A percentile compares a stretch with the other conserved stretches of the same genome.
Evolutionary conservation across 2,329 filamentous ascomycete species (phyloP).

Genomic region (Trichophaea hybrida): DNA sequence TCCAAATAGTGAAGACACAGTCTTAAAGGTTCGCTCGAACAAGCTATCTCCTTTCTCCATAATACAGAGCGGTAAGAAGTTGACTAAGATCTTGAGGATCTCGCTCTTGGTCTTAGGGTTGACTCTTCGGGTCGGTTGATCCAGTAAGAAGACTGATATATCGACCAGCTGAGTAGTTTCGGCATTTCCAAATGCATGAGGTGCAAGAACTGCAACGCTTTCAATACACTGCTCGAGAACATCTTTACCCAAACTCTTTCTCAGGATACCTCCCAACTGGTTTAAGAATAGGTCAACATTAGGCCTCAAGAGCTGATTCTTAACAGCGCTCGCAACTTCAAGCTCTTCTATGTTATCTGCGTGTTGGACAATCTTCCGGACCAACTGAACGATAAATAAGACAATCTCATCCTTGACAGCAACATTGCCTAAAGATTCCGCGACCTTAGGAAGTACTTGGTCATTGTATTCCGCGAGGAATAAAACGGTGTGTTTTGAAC

Average conservation of each 20-base stretch:
- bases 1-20: conserved; percentile 67
- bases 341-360: conserved; percentile 40
- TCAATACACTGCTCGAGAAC: conserved; percentile 67
- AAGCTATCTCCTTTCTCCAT: conserved; percentile 43
- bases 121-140: conserved; percentile 71
- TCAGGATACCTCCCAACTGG: conserved; percentile 54
- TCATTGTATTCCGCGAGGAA: conserved; percentile 53
- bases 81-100: conserved; percentile 64
- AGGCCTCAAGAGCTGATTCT: conserved; percentile 42
- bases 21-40: conserved; percentile 53
- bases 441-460: conserved; percentile 50
- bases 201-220: conserved; percentile 60
- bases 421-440: conserved; percentile 54
- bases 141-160: conserved; percentile 65
- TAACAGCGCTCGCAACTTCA: conserved; percentile 39
- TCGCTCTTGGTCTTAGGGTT: conserved; percentile 70
- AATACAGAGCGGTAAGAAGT: conserved; percentile 57
- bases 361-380: conserved; percentile 53
- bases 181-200: conserved; percentile 50
- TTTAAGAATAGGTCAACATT: conserved; percentile 48
- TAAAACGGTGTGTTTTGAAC: conserved; percentile 47
- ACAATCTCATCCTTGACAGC: conserved; percentile 81
- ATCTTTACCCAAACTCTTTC: conserved; percentile 50
- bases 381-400: conserved; percentile 60
- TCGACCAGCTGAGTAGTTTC: conserved; percentile 66